phyloP scores from a whole-genome alignment of 2,329 filamentous ascomycete species.

The Fusarium robinianum region DNA sequence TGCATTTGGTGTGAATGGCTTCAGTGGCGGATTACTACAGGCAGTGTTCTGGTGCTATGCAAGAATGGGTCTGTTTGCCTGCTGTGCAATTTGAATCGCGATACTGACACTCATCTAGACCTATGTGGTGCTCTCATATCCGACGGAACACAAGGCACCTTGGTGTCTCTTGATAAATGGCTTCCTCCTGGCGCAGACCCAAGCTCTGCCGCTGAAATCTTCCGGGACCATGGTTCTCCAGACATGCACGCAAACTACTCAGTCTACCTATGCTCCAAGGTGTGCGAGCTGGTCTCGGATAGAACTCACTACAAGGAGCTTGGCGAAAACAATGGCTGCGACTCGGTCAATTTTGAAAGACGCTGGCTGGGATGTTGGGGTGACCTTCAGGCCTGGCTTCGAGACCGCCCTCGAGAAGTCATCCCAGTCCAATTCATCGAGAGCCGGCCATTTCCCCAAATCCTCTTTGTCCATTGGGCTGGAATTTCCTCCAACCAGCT shows the following conservation, averaged over 20 bases:
- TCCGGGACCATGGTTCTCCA: slow-evolving; percentile 41
- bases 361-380: slow-evolving; percentile 56
- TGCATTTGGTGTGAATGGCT: slow-evolving; percentile 57
- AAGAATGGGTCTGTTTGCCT: slow-evolving; percentile 52
- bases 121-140: slow-evolving; percentile 61
- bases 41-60: slow-evolving; percentile 64
- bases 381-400: slow-evolving; percentile 54
- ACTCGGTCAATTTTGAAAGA: slow-evolving; percentile 44
- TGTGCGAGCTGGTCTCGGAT: slow-evolving; percentile 55
- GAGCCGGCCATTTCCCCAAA: slow-evolving; percentile 53
- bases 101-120: slow-evolving; percentile 43
- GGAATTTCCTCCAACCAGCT: slow-evolving; percentile 62
- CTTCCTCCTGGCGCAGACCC: slow-evolving; percentile 46
- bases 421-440: slow-evolving; percentile 50
- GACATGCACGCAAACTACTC: slow-evolving; percentile 65
- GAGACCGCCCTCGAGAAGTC: slow-evolving; percentile 52
- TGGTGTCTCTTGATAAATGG: slow-evolving; percentile 55
- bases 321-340: slow-evolving; percentile 50
- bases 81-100: neutral
- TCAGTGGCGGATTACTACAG: slow-evolving; percentile 56
- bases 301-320: slow-evolving; percentile 55
- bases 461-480: slow-evolving; percentile 57
- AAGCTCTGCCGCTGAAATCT: slow-evolving; percentile 43
- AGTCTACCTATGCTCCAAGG: slow-evolving; percentile 59
- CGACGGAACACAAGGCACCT: slow-evolving; percentile 54